These are phyloP conservation scores for Abortiporus biennis DNA, from an alignment of 1,284 basidiomycete species.

Conservation along the genomic window DNA sequence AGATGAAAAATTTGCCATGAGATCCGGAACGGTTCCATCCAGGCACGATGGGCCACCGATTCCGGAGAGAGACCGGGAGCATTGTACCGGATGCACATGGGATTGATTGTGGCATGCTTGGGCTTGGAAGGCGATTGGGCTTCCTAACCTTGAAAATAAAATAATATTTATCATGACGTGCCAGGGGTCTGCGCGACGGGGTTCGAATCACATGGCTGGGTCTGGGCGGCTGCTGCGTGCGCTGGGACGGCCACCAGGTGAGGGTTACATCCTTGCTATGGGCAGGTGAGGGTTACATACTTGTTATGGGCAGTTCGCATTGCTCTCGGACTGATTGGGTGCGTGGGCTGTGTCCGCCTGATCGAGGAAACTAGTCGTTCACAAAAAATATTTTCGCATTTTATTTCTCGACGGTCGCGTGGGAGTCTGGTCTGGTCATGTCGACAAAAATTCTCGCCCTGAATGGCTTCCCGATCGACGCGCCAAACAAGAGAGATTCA, in stretches of 20 bases:
- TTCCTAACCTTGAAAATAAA: neutral
- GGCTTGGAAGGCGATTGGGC: neutral
- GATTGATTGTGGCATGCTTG: neutral
- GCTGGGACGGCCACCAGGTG: too few species aligned
- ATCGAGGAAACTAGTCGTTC: too few species aligned
- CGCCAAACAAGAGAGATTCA: constrained; percentile 16
- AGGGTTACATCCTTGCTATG: too few species aligned
- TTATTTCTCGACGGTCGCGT: too few species aligned
- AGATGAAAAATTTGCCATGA: too few species aligned
- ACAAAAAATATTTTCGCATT: too few species aligned
- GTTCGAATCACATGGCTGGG: neutral
- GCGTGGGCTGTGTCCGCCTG: too few species aligned
- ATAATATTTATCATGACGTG: neutral
- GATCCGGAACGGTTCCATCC: neutral
- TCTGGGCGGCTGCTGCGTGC: too few species aligned
- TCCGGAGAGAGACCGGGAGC: neutral
- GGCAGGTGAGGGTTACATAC: too few species aligned
- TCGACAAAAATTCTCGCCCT: constrained; percentile 2
- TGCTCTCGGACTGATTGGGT: too few species aligned
- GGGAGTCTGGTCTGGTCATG: neutral
- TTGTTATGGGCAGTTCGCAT: too few species aligned
- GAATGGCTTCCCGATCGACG: constrained; percentile 15
- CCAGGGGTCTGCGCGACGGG: neutral
- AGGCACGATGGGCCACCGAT: neutral
- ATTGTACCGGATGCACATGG: neutral